These are phyloP conservation scores for Takashimella koratensis DNA, from an alignment of 1,284 basidiomycete species.

Conservation along the genomic window DNA sequence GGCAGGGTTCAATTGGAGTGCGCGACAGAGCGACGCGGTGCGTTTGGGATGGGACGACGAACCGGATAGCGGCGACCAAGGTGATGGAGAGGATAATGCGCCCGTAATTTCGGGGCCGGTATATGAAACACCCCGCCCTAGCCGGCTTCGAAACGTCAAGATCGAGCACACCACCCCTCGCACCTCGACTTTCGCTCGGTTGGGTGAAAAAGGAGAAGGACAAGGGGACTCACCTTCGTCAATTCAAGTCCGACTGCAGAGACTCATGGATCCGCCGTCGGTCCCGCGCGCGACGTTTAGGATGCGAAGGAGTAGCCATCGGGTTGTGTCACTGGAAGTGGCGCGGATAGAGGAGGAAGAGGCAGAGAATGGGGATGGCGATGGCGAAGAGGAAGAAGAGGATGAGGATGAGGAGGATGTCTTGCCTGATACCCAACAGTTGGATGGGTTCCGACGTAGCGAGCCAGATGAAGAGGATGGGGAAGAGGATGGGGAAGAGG, in stretches of 20 bases:
- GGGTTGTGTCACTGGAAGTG: too few species aligned
- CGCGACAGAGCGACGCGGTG: neutral
- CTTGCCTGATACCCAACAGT: neutral
- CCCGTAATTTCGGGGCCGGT: neutral
- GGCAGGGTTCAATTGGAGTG: neutral
- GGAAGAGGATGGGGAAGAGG: neutral
- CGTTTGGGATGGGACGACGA: neutral
- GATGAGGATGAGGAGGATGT: neutral
- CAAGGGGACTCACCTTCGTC: neutral
- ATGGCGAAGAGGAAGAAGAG: neutral
- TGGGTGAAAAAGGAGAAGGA: neutral
- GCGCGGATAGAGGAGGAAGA: neutral
- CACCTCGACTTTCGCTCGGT: too few species aligned
- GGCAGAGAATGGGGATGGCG: neutral
- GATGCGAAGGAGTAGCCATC: too few species aligned
- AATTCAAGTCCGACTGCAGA: neutral
- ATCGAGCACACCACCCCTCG: too few species aligned
- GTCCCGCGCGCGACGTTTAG: neutral
- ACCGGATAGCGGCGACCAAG: neutral
- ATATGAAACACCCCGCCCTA: neutral
- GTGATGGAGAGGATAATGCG: neutral
- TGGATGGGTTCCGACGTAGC: neutral
- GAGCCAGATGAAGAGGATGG: neutral
- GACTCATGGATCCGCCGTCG: neutral
- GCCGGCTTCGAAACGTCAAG: too few species aligned